Percentiles rank a stretch among this genome's conserved stretches.
Conservation (phyloP, 371 early-diverging fungal species). For the Gilbertella persicaria region DNA sequence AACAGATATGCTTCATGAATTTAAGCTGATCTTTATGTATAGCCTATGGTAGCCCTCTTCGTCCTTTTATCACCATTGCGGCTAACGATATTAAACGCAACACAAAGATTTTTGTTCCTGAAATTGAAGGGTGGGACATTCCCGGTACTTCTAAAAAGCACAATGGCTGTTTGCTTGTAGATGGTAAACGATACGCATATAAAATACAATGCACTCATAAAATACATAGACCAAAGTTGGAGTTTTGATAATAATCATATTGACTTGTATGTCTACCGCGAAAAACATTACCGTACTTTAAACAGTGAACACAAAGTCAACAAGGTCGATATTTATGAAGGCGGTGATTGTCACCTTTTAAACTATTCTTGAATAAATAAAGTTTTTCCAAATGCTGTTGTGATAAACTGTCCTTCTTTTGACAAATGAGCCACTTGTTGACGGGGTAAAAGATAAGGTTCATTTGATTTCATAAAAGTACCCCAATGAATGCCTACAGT, state of each 20-base stretch:
- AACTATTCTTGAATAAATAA: slow-evolving; percentile 29
- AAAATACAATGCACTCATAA: neutral
- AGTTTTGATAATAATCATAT: slow-evolving; percentile 47
- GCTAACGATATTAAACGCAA: slow-evolving; percentile 48
- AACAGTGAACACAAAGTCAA: slow-evolving; percentile 34
- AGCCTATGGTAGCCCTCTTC: slow-evolving; percentile 46
- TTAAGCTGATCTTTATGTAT: neutral
- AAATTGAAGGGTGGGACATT: slow-evolving; percentile 44
- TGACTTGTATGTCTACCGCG: slow-evolving; percentile 46
- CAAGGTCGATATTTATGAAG: slow-evolving; percentile 48
- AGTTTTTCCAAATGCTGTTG: slow-evolving; percentile 32
- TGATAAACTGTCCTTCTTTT: slow-evolving; percentile 29
- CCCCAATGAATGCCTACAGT: slow-evolving; percentile 67
- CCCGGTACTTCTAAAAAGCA: slow-evolving; percentile 46
- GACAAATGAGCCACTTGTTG: slow-evolving; percentile 7
- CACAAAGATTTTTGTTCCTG: slow-evolving; percentile 53
- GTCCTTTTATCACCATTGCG: slow-evolving; percentile 48
- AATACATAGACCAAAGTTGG: slow-evolving; percentile 46
- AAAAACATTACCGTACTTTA: slow-evolving; percentile 34
- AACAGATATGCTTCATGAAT: neutral
- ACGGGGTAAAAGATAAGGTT: slow-evolving; percentile 12
- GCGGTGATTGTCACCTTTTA: slow-evolving; percentile 47
- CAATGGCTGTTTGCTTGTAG: slow-evolving; percentile 54
- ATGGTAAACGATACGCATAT: slow-evolving; percentile 25
- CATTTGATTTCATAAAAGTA: slow-evolving; percentile 36